Evolutionary conservation across 2,329 filamentous ascomycete species (phyloP), one percentile per base, ranked within the genome.

Genomic region (Shiraia bambusicola): DNA sequence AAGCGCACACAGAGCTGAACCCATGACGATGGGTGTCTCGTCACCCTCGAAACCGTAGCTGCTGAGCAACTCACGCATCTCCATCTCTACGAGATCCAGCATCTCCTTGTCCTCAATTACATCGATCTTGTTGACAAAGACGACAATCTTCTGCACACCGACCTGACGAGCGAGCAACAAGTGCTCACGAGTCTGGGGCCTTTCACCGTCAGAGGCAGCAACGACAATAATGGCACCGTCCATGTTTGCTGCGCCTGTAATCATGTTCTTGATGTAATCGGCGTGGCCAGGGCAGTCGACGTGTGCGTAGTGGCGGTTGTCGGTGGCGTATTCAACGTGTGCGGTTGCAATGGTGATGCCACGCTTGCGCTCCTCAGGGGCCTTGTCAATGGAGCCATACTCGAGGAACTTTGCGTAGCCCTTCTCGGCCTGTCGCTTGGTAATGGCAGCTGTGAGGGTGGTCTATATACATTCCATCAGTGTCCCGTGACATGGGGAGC

Each of bases 191-290:
- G 93, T 98, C 82, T 98, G 94, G 65, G 93, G 93, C 93, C 98
- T 98, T 78, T 98, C 94, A 70, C 93, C 93, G 70, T 98, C 93
- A 27, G 90, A 95, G 59, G 93, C 93, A 61, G 94, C 94, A 63
- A 98, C 94, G 58, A 98, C 93, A 65, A 98, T 96, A 70, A 98
- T 92, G 65, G 93, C 92, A 65, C 93, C 93, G 65, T 98, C 93
- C 93, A 98, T 98, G 80, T 90, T 95, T 65, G 94, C 92, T 52
- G 93, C 91, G 84, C 93, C 93, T 58, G 93, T 98, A 73, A 98
- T 98, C 93, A 98, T 98, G 86, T 98, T 98, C 84, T 98, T 98
- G 80, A 98, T 97, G 81, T 98, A 98, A 89, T 98, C 93, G 75
- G 93, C 93, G 86, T 98, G 93, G 76, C 93, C 93, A 45, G 93